Conservation (phyloP, 225 moss, liverwort and hornwort genomes). For the Polytrichum commune region DNA sequence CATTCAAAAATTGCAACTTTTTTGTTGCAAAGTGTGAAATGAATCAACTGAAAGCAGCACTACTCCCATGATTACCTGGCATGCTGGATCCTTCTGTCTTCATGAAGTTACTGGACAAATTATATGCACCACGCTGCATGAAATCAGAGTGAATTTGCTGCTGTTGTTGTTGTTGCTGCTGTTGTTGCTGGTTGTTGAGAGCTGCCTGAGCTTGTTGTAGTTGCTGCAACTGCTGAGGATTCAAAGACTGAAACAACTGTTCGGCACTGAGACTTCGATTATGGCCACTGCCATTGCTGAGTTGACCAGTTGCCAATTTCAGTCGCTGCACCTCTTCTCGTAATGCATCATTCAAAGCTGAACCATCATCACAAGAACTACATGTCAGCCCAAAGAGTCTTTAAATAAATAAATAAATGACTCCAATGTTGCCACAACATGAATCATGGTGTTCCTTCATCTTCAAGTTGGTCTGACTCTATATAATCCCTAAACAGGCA, state of each 20-base stretch:
- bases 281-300: constrained; percentile 59
- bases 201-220: constrained; percentile 65
- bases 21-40: background rate
- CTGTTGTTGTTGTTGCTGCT: constrained; percentile 54
- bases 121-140: constrained; percentile 66
- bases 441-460: too few species aligned
- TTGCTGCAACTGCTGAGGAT: constrained; percentile 57
- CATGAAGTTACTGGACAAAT: constrained; percentile 43
- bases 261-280: constrained; percentile 54
- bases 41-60: constrained; percentile 39
- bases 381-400: background rate
- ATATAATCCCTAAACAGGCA: too few species aligned
- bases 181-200: constrained; percentile 40
- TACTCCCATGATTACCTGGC: constrained; percentile 43
- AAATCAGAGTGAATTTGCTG: constrained; percentile 65
- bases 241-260: constrained; percentile 54
- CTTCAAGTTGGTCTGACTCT: too few species aligned
- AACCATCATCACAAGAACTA: background rate
- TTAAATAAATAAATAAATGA: background rate
- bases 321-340: constrained; percentile 78
- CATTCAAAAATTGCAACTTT: constrained; percentile 2
- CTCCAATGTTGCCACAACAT: background rate
- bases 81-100: constrained; percentile 54
- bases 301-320: constrained; percentile 70
- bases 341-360: constrained; percentile 81